Evolutionary conservation across 1,284 basidiomycete genomes (phyloP), one percentile per base, ranked within the genome.

Genomic region (Puccinia coronata): DNA sequence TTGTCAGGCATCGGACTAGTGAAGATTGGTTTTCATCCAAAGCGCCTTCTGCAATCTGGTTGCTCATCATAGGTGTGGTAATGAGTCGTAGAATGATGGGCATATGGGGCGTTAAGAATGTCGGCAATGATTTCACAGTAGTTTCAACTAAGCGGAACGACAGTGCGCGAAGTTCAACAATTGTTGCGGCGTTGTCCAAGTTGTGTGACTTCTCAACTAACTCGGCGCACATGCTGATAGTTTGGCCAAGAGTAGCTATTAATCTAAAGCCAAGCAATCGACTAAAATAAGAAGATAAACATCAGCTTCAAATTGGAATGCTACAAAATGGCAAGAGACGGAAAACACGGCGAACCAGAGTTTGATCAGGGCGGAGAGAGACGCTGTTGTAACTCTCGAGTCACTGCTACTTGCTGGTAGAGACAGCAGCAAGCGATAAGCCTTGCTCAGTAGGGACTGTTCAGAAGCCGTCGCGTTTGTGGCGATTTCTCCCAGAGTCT

Each of bases 361-460:
- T 51, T 80, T 51, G 34, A 71, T 36, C 47, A 73, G 70, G 51
- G 61, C 31, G n/a, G 79, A 72, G 5, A 80, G 69, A 67, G 57
- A 39, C 5, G 79, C 57, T n/a, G 25, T 11, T 25, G 59, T 20
- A n/a, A 80, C 39, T 72, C 28, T 28, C 2, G 25, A 12, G n/a
- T 53, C 55, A 61, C 31, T 43, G 49, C 70, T 72, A 34, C 51
- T 43, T 1, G 31, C 16, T 23, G 67, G 28, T 61, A 80, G 61
- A 25, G 43, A 61, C 43, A 81, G 28, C 59, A 81, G 41, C 51
- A 47, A 63, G 20, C 25, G n/a, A 43, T 81, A 81, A 36, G 72
- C 59, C 34, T 69, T 72, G 63, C 80, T 81, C 36, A 81, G 72
- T 34, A 65, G 28, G 12, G 71, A 74, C 31, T 75, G 71, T 61